These are phyloP conservation scores for Carpinus fangiana DNA, from an alignment of 306 rosid genomes.

Conservation along the genomic window DNA sequence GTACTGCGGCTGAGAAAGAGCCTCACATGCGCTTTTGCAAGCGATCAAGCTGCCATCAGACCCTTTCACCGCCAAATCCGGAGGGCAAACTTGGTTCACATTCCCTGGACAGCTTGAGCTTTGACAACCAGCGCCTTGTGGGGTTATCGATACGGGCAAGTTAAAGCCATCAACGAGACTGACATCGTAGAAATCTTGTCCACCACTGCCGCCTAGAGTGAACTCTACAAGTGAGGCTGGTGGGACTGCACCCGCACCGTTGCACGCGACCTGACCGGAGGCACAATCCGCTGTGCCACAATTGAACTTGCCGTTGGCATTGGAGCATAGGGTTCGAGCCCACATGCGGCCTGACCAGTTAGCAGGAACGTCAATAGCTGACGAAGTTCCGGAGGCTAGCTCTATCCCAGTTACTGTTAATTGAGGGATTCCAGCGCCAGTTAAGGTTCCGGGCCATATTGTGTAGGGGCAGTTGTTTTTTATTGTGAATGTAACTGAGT, in stretches of 20 bases:
- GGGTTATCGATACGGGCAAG: slow-evolving; percentile 44
- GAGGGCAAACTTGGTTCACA: slow-evolving; percentile 40
- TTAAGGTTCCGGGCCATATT: slow-evolving; percentile 66
- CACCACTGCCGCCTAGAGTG: slow-evolving; percentile 32
- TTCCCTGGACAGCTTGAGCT: slow-evolving; percentile 30
- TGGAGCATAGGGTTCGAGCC: slow-evolving; percentile 54
- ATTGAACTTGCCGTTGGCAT: slow-evolving; percentile 33
- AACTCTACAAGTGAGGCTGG: slow-evolving; percentile 51
- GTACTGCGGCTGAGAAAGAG: slow-evolving; percentile 37
- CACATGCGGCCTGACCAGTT: slow-evolving; percentile 70
- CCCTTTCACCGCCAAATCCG: slow-evolving; percentile 29
- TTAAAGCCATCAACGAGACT: slow-evolving; percentile 77
- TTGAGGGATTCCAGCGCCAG: slow-evolving; percentile 42
- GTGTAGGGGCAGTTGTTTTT: slow-evolving; percentile 47
- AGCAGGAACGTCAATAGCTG: slow-evolving; percentile 26
- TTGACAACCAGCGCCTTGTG: slow-evolving; percentile 42
- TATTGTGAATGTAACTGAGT: slow-evolving; percentile 44
- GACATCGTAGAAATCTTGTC: slow-evolving; percentile 63
- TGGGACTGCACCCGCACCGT: slow-evolving; percentile 53
- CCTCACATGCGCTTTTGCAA: slow-evolving; percentile 73
- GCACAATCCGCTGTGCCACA: slow-evolving; percentile 66
- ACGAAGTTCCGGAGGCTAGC: slow-evolving; percentile 28
- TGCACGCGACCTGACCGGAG: slow-evolving; percentile 54
- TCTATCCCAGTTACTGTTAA: slow-evolving; percentile 55
- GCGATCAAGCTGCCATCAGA: slow-evolving; percentile 41